Conservation (phyloP, 2,329 filamentous ascomycete genomes). For the Coniochaeta ligniaria region DNA sequence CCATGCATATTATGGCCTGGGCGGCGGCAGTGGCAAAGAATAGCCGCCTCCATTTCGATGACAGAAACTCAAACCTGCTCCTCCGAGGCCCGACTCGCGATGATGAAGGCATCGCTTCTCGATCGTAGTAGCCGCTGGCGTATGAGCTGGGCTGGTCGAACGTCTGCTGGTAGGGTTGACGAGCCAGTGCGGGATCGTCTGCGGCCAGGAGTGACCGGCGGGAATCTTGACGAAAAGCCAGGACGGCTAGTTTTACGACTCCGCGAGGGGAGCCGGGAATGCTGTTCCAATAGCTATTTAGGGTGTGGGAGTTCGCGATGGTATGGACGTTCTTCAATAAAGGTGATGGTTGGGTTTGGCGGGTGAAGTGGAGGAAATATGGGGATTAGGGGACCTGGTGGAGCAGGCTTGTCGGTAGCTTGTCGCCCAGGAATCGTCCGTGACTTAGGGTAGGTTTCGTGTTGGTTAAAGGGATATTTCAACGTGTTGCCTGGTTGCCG, state of each 20-base stretch:
- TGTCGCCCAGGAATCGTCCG: background rate
- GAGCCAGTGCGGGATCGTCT: conserved; percentile 25
- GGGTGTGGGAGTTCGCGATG: background rate
- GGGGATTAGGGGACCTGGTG: background rate
- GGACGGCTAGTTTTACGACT: conserved; percentile 27
- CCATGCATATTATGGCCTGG: conserved; percentile 75
- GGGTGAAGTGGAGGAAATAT: background rate
- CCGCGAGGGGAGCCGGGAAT: conserved; percentile 10
- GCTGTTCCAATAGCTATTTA: background rate
- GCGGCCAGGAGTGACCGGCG: conserved; percentile 36
- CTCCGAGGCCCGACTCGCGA: conserved; percentile 23
- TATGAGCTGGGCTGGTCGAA: conserved; percentile 21
- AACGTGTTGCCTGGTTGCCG: background rate
- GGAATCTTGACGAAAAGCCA: conserved; percentile 37
- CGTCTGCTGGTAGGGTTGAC: conserved; percentile 17
- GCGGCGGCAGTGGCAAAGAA: conserved; percentile 69
- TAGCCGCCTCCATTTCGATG: conserved; percentile 78
- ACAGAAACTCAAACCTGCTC: conserved; percentile 66
- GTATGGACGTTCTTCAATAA: background rate
- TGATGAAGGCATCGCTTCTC: conserved; percentile 23
- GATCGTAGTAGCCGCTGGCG: conserved; percentile 20
- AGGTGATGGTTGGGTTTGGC: background rate
- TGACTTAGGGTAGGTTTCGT: background rate
- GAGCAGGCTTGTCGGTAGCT: background rate
- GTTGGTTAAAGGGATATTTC: background rate